These are phyloP conservation scores for Musa acuminata DNA, from an alignment of 176 grass and related monocot species.

Conservation along the genomic window DNA sequence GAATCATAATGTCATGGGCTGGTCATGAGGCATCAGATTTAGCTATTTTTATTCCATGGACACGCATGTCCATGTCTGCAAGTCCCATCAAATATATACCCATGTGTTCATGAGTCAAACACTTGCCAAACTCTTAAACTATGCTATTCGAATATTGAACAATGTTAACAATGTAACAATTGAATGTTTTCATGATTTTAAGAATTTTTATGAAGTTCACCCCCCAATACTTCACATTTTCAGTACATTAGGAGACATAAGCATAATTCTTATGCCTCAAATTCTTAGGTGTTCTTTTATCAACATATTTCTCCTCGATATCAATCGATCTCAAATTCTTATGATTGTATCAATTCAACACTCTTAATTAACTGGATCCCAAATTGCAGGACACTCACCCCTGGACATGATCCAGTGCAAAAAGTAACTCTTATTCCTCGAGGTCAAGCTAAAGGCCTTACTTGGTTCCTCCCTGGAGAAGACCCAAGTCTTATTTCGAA, in stretches of 20 bases:
- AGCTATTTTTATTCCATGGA: too few species aligned
- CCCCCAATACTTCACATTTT: neutral
- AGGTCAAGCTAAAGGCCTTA: constrained; percentile 57
- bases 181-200: neutral
- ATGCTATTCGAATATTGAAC: too few species aligned
- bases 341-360: neutral
- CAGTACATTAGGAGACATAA: neutral
- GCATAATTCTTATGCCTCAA: too few species aligned
- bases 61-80: neutral
- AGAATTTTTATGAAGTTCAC: neutral
- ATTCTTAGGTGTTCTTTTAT: neutral
- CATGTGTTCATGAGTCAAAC: neutral
- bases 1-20: neutral
- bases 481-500: constrained; percentile 57
- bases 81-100: neutral
- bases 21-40: neutral
- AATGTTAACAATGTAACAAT: too few species aligned
- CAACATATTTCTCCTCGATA: neutral
- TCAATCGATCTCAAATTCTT: neutral
- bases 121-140: neutral
- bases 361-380: neutral
- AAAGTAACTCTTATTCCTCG: constrained; percentile 70
- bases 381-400: constrained; percentile 50
- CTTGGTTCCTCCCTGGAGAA: constrained; percentile 62
- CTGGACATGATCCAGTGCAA: constrained; percentile 71